A percentile compares a stretch with the other conserved stretches of the same genome.
These are phyloP conservation scores for Cetradonia linearis DNA, from an alignment of 495 filamentous ascomycete species.

Conservation along the genomic window DNA sequence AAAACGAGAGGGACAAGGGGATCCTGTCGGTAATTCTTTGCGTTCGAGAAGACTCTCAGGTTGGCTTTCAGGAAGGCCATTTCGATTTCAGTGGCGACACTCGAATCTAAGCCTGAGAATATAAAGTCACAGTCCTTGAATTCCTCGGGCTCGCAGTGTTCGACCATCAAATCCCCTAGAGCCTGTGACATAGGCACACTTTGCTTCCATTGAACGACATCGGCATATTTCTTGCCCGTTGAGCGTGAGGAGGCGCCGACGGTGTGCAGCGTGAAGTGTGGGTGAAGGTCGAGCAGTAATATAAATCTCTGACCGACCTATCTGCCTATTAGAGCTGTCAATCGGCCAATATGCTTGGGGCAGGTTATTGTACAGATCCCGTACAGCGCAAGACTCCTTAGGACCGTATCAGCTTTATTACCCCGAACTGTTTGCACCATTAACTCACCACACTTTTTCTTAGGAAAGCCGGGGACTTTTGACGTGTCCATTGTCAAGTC, in stretches of 20 bases:
- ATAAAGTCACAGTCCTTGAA: conserved; percentile 81
- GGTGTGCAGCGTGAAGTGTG: conserved; percentile 62
- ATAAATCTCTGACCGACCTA: conserved; percentile 71
- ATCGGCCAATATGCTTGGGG: background rate
- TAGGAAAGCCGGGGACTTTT: conserved; percentile 8
- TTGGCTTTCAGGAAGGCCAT: conserved; percentile 69
- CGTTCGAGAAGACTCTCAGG: conserved; percentile 76
- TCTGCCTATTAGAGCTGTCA: background rate
- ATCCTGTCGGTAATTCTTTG: conserved; percentile 79
- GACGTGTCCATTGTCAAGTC: conserved; percentile 2
- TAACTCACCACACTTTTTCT: conserved; percentile 21
- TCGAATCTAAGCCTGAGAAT: conserved; percentile 77
- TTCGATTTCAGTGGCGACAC: conserved; percentile 74
- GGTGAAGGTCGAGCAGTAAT: conserved; percentile 68
- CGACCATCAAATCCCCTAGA: conserved; percentile 59
- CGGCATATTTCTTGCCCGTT: conserved; percentile 71
- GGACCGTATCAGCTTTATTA: background rate
- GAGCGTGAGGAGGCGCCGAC: conserved; percentile 72
- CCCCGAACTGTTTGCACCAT: background rate
- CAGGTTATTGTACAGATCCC: conserved; percentile 47
- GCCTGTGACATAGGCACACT: conserved; percentile 55
- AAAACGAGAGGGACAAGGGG: conserved; percentile 77
- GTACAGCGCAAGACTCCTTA: conserved; percentile 58
- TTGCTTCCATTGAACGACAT: conserved; percentile 82
- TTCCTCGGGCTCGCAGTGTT: conserved; percentile 63